phyloP scores from a whole-genome alignment of 805 yeast genomes.

The Saccharomycopsis babjevae region DNA sequence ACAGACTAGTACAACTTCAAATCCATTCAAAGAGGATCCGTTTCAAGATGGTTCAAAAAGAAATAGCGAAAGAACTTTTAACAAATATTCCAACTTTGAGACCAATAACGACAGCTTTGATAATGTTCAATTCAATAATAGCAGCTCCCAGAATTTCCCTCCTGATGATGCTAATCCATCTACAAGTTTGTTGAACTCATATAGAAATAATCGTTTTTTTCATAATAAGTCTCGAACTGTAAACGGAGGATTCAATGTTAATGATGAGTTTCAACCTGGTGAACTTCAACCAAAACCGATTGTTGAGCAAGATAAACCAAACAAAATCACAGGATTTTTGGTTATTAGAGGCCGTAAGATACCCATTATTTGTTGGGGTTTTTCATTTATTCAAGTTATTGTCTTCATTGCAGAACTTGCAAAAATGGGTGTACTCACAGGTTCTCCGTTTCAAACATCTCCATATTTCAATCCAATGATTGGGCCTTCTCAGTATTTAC shows the following conservation, averaged over 20 bases:
- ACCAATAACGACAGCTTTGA: conserved; percentile 9
- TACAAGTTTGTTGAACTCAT: conserved; percentile 14
- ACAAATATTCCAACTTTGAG: not conserved
- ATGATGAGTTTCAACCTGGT: conserved; percentile 15
- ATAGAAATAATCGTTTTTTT: conserved; percentile 15
- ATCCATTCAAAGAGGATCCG: conserved; percentile 19
- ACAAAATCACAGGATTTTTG: conserved; percentile 10
- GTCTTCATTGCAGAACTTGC: conserved; percentile 56
- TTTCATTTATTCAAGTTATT: conserved; percentile 35
- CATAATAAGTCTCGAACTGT: conserved; percentile 10
- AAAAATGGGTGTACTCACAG: conserved; percentile 48
- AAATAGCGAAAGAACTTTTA: conserved; percentile 2
- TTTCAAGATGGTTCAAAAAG: conserved; percentile 8
- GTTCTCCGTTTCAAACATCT: conserved; percentile 53
- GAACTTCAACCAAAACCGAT: conserved; percentile 14
- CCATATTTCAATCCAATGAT: conserved; percentile 73
- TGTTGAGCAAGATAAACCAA: conserved; percentile 2
- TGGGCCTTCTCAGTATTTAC: conserved; percentile 60
- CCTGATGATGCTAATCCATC: conserved; percentile 9
- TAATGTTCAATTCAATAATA: conserved; percentile 14
- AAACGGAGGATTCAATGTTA: conserved; percentile 15
- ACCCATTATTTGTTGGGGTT: conserved; percentile 21
- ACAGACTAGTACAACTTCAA: conserved; percentile 15
- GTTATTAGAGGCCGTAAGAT: conserved; percentile 16
- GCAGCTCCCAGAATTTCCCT: not conserved